Evolutionary conservation across 176 grass and related monocot genomes (phyloP).

Genomic region (Poa pratensis): DNA sequence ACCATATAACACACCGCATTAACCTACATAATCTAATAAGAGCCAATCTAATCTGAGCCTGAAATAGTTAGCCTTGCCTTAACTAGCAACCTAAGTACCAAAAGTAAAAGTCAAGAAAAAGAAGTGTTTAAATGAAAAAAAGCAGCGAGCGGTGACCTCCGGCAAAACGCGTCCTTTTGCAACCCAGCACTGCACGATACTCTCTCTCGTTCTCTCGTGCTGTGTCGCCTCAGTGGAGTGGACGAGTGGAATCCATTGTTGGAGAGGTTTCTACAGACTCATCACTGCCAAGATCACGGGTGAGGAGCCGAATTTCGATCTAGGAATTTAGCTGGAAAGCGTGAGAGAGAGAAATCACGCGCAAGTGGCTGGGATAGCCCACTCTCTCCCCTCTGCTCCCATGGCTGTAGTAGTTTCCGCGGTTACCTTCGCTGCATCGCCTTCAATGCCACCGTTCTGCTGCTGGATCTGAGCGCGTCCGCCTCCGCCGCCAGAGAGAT

Average conservation of each 20-base stretch:
- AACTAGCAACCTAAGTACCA: too few relatives aligned
- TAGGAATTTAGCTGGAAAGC: not conserved
- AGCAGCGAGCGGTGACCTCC: too few relatives aligned
- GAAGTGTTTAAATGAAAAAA: not conserved
- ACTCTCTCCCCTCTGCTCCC: not conserved
- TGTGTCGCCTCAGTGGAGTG: not conserved
- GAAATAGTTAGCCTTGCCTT: too few relatives aligned
- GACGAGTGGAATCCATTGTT: slow-evolving; percentile 16
- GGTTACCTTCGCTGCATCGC: slow-evolving; percentile 31
- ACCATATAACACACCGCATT: too few relatives aligned
- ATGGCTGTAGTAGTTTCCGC: slow-evolving; percentile 27
- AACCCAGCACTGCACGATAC: not conserved
- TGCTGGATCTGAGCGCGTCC: slow-evolving; percentile 49
- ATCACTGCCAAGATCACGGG: slow-evolving; percentile 19
- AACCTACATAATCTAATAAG: too few relatives aligned
- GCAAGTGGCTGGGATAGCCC: slow-evolving; percentile 5
- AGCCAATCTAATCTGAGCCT: too few relatives aligned
- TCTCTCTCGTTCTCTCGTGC: not conserved
- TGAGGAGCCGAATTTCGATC: not conserved
- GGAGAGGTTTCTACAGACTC: slow-evolving; percentile 4
- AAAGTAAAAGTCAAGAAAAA: not conserved
- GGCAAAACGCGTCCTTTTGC: slow-evolving; percentile 14
- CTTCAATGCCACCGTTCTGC: slow-evolving; percentile 53
- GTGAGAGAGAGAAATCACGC: not conserved
- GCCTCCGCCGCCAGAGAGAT: not conserved